Base-by-base conservation (phyloP, 2,329 filamentous ascomycete species). In the Endocalyx cinctus region DNA sequence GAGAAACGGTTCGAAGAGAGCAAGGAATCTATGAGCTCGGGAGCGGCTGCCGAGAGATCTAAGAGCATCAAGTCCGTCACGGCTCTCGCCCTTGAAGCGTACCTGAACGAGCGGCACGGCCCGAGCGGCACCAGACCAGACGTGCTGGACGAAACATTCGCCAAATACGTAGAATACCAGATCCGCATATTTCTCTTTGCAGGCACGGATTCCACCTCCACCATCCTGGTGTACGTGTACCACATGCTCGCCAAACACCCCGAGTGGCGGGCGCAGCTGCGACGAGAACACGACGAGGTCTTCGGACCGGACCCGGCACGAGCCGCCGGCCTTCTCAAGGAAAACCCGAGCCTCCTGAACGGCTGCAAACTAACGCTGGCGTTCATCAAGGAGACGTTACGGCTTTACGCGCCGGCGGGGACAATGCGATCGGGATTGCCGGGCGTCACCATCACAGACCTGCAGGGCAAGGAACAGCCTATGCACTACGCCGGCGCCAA, bases 331-430 rank as follows among this genome's bases (percentile, higher is more conserved):
- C 20, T 26, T 14, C 31, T 38, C 12, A 27, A 27, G 8, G 31
- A 34, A 2, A 27, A 6, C 5, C 35, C 35, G 8, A 27, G 23
- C 11, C 31, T 34, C 5, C 17, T 38, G 17, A 38, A 38, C 18
- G 14, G 11, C 8, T 34, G 25, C 16, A 25, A 26, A 8, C 16
- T 29, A n/a, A 30, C 34, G 12, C 14, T 27, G 11, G 33, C 29
- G 2, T 14, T 41, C 12, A 37, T 44, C 30, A 42, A 42, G 23
- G 41, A 43, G 13, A 35, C 40, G 2, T n/a, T 42, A n/a, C 37
- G 37, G 13, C 17, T 42, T 5, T 37, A 30, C 27, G 10, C 38
- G 3, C 38, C 35, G 3, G 31, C 35, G 5, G 27, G 23, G 15
- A 35, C 38, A 2, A 13, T 29, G 17, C 38, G 38, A 11, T 8